Evolutionary conservation across 2,329 filamentous ascomycete species (phyloP).

Genomic region (Alternaria panax): DNA sequence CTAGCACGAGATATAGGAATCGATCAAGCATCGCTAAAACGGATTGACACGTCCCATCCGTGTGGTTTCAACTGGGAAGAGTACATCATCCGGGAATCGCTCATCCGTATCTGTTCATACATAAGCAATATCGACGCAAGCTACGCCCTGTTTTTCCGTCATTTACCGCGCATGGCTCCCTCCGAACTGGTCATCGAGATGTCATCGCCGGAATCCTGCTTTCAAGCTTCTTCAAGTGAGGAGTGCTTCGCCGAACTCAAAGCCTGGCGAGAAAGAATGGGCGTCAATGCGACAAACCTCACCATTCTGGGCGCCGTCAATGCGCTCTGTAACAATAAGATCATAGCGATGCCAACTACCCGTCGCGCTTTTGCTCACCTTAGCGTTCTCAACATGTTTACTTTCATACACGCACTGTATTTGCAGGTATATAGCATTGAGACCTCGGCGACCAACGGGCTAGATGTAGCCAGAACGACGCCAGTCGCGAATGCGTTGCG

Average conservation of each 20-base stretch:
- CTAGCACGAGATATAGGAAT: too few species aligned
- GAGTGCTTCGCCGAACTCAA: slow-evolving; percentile 7
- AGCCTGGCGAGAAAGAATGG: background rate
- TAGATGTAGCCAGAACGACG: too few species aligned
- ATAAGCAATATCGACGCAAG: slow-evolving; percentile 8
- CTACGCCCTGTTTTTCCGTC: slow-evolving; percentile 7
- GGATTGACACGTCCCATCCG: too few species aligned
- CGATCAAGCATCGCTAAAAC: too few species aligned
- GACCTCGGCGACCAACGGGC: background rate
- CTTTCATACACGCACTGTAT: slow-evolving; percentile 7
- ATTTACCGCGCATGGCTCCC: background rate
- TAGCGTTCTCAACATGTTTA: slow-evolving; percentile 14
- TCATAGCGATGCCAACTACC: background rate
- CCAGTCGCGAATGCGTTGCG: too few species aligned
- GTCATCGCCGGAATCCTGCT: slow-evolving; percentile 7
- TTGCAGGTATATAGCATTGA: background rate
- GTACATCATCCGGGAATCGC: too few species aligned
- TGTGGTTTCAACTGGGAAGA: too few species aligned
- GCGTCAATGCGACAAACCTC: too few species aligned
- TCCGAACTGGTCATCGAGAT: slow-evolving; percentile 6
- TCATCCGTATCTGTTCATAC: background rate
- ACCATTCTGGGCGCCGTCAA: too few species aligned
- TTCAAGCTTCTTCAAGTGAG: slow-evolving; percentile 1
- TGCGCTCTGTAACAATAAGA: too few species aligned
- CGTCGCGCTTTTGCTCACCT: slow-evolving; percentile 1